A percentile compares a stretch with the other conserved stretches of the same genome.
Evolutionary conservation across 805 yeast genomes (phyloP).

Genomic region (Kregervanrija fluxuum): DNA sequence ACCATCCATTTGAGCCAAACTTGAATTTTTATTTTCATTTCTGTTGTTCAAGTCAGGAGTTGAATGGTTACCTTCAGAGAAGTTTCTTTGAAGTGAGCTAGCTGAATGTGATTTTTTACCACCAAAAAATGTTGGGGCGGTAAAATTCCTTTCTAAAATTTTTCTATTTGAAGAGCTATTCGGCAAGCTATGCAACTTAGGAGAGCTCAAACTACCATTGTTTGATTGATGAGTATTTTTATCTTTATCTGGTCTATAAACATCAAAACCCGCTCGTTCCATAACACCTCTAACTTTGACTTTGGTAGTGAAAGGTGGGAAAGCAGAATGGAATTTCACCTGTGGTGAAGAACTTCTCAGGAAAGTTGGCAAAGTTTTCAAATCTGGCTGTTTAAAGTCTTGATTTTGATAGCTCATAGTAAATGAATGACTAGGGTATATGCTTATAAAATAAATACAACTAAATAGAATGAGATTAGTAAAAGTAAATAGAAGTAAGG

Average conservation of each 20-base stretch:
- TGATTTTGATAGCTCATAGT: not conserved
- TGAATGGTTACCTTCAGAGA: constrained; percentile 9
- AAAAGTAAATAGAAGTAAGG: not conserved
- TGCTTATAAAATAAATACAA: constrained; percentile 7
- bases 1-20: too few relatives aligned
- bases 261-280: constrained; percentile 80
- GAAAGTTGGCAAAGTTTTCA: constrained; percentile 26
- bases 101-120: constrained; percentile 8
- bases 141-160: constrained; percentile 13
- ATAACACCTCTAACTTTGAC: constrained; percentile 61
- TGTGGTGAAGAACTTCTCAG: constrained; percentile 25
- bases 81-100: constrained; percentile 7
- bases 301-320: constrained; percentile 63
- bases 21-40: too few relatives aligned
- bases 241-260: constrained; percentile 28
- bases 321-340: constrained; percentile 42
- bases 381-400: constrained; percentile 1
- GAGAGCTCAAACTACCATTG: too few relatives aligned
- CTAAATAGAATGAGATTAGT: not conserved
- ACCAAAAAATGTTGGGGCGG: constrained; percentile 14
- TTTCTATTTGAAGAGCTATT: constrained; percentile 11
- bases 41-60: constrained; percentile 4
- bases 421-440: constrained; percentile 1
- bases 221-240: not conserved
- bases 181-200: not conserved